These are phyloP conservation scores for Pseudogymnoascus sp. DNA, from an alignment of 2,329 filamentous ascomycete genomes.

Conservation along the genomic window DNA sequence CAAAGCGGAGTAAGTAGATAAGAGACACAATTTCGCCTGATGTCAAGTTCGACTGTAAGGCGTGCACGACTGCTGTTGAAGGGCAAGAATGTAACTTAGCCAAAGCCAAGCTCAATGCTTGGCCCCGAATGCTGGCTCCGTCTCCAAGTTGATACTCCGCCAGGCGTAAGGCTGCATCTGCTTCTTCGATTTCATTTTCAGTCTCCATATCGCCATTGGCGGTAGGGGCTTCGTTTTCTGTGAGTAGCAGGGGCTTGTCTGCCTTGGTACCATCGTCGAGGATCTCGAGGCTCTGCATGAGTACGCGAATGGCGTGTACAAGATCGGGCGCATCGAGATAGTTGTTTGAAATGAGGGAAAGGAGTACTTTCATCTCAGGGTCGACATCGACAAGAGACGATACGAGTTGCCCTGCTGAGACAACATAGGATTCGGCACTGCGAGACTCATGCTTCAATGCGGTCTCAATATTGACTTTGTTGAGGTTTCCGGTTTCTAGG, in stretches of 20 bases:
- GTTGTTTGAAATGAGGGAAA: conserved; percentile 58
- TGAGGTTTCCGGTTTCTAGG: conserved; percentile 53
- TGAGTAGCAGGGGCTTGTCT: conserved; percentile 22
- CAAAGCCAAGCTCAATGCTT: conserved; percentile 60
- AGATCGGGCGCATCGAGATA: conserved; percentile 60
- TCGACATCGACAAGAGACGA: conserved; percentile 58
- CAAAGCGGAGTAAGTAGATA: conserved; percentile 64
- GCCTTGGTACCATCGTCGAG: conserved; percentile 21
- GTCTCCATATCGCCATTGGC: conserved; percentile 29
- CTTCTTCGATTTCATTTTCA: conserved; percentile 50
- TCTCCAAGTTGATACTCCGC: conserved; percentile 61
- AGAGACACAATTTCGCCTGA: conserved; percentile 64
- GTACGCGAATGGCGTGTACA: conserved; percentile 54
- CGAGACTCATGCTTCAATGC: conserved; percentile 45
- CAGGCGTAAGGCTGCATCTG: conserved; percentile 59
- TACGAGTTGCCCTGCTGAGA: conserved; percentile 54
- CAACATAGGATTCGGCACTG: conserved; percentile 33
- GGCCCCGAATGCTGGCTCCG: conserved; percentile 54
- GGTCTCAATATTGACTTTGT: conserved; percentile 50
- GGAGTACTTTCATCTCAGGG: conserved; percentile 58
- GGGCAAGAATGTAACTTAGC: conserved; percentile 63
- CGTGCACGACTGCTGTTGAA: conserved; percentile 49
- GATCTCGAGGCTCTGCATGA: conserved; percentile 65
- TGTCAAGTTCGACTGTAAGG: conserved; percentile 55
- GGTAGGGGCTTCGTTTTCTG: conserved; percentile 11